Conservation (phyloP, 2,329 filamentous ascomycete species). For the Phialocephala sp. region DNA sequence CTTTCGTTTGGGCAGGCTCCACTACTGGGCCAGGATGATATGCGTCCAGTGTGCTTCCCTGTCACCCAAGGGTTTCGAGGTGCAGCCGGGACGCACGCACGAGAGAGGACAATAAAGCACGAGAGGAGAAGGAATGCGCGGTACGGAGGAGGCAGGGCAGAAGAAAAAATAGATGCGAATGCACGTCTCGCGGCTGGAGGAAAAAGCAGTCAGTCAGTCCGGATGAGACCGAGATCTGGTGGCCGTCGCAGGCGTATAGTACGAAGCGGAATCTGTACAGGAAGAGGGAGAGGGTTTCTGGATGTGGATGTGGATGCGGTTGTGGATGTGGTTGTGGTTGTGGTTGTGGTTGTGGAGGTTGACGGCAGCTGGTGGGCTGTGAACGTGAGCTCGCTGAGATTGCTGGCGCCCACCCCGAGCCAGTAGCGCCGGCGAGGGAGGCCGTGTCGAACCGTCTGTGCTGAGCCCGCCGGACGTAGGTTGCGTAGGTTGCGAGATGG, state of each 20-base stretch:
- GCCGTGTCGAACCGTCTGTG: not conserved
- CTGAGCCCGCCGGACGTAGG: not conserved
- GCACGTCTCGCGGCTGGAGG: constrained; percentile 8
- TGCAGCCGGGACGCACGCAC: not conserved
- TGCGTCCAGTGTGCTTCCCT: constrained; percentile 10
- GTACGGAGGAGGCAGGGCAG: constrained; percentile 1
- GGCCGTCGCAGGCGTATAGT: not conserved
- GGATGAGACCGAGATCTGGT: constrained; percentile 10
- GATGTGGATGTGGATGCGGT: not conserved
- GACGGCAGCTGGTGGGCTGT: not conserved
- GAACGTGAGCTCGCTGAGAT: not conserved
- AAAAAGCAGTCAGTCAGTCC: not conserved
- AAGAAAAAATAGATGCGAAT: not conserved
- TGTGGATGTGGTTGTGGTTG: not conserved
- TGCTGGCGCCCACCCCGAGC: not conserved
- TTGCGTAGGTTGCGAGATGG: not conserved
- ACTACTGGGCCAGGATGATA: constrained; percentile 15
- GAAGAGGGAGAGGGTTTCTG: not conserved
- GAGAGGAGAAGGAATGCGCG: too few relatives aligned
- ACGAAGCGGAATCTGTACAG: not conserved
- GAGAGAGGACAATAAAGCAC: not conserved
- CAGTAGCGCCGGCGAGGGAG: not conserved
- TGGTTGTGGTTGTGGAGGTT: not conserved
- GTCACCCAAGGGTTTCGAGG: not conserved
- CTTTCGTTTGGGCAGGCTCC: constrained; percentile 19